Conservation (phyloP, 768 basidiomycete genomes). For the Amanita molliuscula region DNA sequence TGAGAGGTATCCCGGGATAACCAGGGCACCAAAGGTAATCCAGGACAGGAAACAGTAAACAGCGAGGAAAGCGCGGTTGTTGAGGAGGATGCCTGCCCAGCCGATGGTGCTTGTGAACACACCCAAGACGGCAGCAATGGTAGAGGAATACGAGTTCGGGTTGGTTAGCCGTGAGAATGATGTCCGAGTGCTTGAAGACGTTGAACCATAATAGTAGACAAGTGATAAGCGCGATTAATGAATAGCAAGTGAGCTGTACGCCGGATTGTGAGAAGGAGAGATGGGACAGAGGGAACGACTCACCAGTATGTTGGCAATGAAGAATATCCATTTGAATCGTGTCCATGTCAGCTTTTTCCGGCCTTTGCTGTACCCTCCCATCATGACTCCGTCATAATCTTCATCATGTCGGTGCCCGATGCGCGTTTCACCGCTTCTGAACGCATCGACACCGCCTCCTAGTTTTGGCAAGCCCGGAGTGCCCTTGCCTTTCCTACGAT, state of each 20-base stretch:
- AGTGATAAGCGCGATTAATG: conserved; percentile 48
- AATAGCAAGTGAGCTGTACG: conserved; percentile 40
- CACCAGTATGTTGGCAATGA: conserved; percentile 49
- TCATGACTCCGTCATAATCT: conserved; percentile 13
- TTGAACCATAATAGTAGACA: conserved; percentile 73
- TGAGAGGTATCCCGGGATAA: conserved; percentile 70
- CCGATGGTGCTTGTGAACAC: conserved; percentile 63
- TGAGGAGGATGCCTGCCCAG: conserved; percentile 76
- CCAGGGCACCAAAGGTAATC: conserved; percentile 63
- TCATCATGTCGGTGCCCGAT: neutral
- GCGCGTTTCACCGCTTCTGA: conserved; percentile 2
- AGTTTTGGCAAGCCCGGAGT: neutral
- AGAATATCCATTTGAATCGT: conserved; percentile 75
- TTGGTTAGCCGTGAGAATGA: conserved; percentile 59
- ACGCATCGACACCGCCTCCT: conserved; percentile 5
- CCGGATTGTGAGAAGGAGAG: neutral
- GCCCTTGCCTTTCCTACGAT: neutral
- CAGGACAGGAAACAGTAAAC: conserved; percentile 70
- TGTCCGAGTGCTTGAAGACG: conserved; percentile 55
- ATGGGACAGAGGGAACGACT: conserved; percentile 9
- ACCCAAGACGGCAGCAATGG: conserved; percentile 48
- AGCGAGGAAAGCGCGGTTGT: conserved; percentile 79
- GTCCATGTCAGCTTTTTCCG: conserved; percentile 53
- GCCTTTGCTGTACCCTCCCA: neutral
- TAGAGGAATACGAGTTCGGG: conserved; percentile 60